Base-by-base conservation (phyloP, 2,329 filamentous ascomycete genomes). In the Aspergillus fumigatus region DNA sequence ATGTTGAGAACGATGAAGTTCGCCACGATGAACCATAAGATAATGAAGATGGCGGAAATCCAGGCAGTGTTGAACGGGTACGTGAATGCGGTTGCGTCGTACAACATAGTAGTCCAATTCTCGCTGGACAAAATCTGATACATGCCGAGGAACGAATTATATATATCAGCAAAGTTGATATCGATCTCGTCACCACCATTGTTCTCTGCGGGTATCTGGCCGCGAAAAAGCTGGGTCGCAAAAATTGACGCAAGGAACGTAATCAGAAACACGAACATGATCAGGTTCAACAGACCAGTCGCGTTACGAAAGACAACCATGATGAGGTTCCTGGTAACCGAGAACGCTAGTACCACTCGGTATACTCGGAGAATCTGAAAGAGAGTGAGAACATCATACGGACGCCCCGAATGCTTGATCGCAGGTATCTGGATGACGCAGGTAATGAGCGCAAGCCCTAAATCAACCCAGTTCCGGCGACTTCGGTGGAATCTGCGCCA, bases 1-100 rank as follows among this genome's bases (percentile, higher is more conserved):
- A 99, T 99, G 70, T 97, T 99, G 78, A 99, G 78, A 59, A 97
- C 84, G 76, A 99, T 96, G 71, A 97, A 93, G 73, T 95, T 97
- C 5, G 92, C 84, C 47, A 99, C 82, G 56, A 96, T 94, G 74
- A 96, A 97, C 94, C 94, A 99, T 63, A 92, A 83, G 61, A 97
- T 90, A 64, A 96, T 82, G 66, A 99, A 97, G 1, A 90, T 82
- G 8, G 93, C 92, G 9, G 90, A 92, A 55, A 97, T 92, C 93
- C 94, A 97, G 8, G 89, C 84, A n/a, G 90, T 95, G 41, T 86
- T 81, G 63, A 81, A 84, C 5, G 70, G 67, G 9, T 81, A 81
- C 9, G 89, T 87, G 65, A 85, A 88, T 5, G 82, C 78, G 0
- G 92, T 96, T 43, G 92, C 85, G 57, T 84, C 86, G 76, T 96